phyloP scores from a whole-genome alignment of 345 rosid genomes.

The Aurinia saxatilis region DNA sequence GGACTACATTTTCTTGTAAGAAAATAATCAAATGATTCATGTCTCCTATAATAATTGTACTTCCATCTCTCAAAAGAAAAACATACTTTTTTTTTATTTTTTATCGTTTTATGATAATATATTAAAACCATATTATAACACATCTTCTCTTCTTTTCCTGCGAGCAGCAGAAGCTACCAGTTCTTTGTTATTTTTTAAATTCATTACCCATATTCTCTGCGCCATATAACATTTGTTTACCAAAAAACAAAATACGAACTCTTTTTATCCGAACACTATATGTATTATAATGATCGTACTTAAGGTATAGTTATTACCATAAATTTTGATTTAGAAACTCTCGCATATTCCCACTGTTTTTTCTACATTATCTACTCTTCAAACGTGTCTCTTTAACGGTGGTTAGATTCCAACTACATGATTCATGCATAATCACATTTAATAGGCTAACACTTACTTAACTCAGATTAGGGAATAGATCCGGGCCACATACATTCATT shows the following conservation, averaged over 20 bases:
- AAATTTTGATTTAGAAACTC: conserved; percentile 1
- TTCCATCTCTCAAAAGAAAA: conserved; percentile 23
- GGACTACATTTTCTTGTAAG: conserved; percentile 17
- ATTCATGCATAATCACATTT: conserved; percentile 5
- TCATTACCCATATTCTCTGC: background rate
- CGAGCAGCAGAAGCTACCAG: background rate
- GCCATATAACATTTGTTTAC: background rate
- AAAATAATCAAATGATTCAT: conserved; percentile 6
- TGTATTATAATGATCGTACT: background rate
- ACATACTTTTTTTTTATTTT: conserved; percentile 1
- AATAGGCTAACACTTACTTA: background rate
- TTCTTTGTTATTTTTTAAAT: background rate
- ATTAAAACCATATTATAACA: background rate
- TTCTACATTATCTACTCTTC: conserved; percentile 9
- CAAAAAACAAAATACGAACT: background rate
- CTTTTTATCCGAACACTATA: background rate
- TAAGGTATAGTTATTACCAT: background rate
- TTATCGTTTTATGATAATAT: background rate
- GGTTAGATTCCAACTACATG: background rate
- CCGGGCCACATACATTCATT: conserved; percentile 1
- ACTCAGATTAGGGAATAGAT: conserved; percentile 10
- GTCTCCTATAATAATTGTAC: conserved; percentile 21
- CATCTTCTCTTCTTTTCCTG: background rate
- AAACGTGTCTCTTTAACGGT: conserved; percentile 1
- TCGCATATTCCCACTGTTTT: background rate